A percentile compares a stretch with the other conserved stretches of the same genome.
phyloP scores from a whole-genome alignment of 495 filamentous ascomycete genomes.

The Talaromyces trachyspermus region DNA sequence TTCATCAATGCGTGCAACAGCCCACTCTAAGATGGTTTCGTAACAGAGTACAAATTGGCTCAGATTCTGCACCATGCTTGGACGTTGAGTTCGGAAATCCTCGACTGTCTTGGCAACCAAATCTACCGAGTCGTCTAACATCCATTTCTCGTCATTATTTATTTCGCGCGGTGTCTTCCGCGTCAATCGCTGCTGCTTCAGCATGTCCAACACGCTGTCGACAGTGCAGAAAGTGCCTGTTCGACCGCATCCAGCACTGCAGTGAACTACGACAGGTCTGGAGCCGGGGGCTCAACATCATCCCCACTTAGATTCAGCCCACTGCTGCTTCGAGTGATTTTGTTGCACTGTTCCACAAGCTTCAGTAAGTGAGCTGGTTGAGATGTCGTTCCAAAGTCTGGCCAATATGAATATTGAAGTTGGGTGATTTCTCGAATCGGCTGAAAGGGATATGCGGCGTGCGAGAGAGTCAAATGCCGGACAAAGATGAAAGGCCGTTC shows the following conservation, averaged over 20 bases:
- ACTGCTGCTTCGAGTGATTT: constrained; percentile 23
- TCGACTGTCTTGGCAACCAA: constrained; percentile 78
- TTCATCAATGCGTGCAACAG: constrained; percentile 41
- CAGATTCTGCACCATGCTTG: constrained; percentile 96
- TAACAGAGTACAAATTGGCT: constrained; percentile 95
- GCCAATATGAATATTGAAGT: constrained; percentile 90
- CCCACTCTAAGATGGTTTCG: constrained; percentile 90
- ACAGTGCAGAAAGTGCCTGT: constrained; percentile 96
- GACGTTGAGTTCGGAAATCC: constrained; percentile 77
- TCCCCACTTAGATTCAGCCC: constrained; percentile 25
- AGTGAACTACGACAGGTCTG: constrained; percentile 84
- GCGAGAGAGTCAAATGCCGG: constrained; percentile 77
- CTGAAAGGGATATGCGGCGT: constrained; percentile 69
- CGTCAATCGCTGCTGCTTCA: constrained; percentile 64
- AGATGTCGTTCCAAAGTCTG: constrained; percentile 90
- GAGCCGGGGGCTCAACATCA: constrained; percentile 49
- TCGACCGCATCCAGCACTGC: constrained; percentile 88
- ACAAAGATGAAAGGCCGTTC: constrained; percentile 74
- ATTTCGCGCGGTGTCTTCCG: constrained; percentile 26
- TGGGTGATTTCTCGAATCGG: constrained; percentile 92
- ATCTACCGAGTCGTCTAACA: constrained; percentile 56
- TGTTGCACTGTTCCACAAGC: constrained; percentile 78
- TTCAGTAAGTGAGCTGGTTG: constrained; percentile 79
- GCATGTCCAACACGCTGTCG: constrained; percentile 87
- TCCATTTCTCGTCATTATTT: constrained; percentile 45